Evolutionary conservation across 768 basidiomycete genomes (phyloP).

Genomic region (Cystofilobasidium bisporidii): DNA sequence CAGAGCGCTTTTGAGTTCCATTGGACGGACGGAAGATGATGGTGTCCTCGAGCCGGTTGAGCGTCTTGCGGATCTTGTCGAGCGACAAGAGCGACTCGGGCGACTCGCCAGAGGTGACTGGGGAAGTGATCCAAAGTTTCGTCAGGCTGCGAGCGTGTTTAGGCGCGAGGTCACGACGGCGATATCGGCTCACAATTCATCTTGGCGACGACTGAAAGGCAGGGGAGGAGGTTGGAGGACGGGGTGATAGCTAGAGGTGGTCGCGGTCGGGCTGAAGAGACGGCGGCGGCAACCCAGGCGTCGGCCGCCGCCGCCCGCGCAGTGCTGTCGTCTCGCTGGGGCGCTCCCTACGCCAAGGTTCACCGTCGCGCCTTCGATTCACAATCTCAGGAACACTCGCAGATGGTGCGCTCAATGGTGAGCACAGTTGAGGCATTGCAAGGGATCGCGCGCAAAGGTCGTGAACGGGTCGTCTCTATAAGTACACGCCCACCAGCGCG

Average conservation of each 20-base stretch:
- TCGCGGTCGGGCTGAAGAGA: too few species aligned
- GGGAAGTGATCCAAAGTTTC: background rate
- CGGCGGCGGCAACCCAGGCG: too few species aligned
- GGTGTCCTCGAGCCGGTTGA: conserved; percentile 89
- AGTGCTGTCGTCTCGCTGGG: too few species aligned
- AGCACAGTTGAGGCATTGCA: background rate
- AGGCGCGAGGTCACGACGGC: background rate
- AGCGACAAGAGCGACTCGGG: conserved; percentile 66
- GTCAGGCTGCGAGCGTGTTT: too few species aligned
- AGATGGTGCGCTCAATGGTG: too few species aligned
- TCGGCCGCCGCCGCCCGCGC: too few species aligned
- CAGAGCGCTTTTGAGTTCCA: too few species aligned
- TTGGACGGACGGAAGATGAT: conserved; percentile 68
- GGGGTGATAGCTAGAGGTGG: background rate
- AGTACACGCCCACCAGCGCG: background rate
- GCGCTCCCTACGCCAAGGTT: too few species aligned
- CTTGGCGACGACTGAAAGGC: background rate
- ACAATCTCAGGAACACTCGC: too few species aligned
- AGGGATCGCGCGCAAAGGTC: background rate
- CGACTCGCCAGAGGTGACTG: conserved; percentile 26
- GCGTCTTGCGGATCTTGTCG: conserved; percentile 75
- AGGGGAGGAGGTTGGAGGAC: background rate
- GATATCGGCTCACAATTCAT: background rate
- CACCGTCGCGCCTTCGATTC: too few species aligned
- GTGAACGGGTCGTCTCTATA: conserved; percentile 1